Evolutionary conservation across 78 protist genomes (phyloP).

Genomic region (Dictyostelium capitatum): DNA sequence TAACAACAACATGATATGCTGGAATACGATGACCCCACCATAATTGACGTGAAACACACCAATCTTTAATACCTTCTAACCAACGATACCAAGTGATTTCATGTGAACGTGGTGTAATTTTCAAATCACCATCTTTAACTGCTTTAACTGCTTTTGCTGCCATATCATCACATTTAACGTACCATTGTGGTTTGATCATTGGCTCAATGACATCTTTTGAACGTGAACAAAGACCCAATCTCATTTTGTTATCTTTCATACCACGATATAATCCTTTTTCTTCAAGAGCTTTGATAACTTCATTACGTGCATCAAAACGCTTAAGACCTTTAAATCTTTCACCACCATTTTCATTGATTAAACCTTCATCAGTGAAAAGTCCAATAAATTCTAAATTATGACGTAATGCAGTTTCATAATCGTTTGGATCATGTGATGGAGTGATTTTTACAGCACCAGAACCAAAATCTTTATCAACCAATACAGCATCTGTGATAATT

Average conservation of each 20-base stretch:
- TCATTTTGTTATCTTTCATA: conserved; percentile 84
- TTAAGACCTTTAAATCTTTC: conserved; percentile 38
- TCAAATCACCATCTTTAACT: conserved; percentile 80
- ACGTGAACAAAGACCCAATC: conserved; percentile 85
- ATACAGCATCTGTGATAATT: conserved; percentile 91
- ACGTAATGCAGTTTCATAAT: conserved; percentile 95
- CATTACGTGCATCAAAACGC: conserved; percentile 90
- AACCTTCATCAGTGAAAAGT: conserved; percentile 93
- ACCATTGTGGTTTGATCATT: conserved; percentile 97
- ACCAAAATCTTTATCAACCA: conserved; percentile 96
- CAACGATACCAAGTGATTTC: conserved; percentile 69
- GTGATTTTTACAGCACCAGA: conserved; percentile 93
- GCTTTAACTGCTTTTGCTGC: conserved; percentile 64
- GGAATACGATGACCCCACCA: conserved; percentile 99
- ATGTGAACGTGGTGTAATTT: conserved; percentile 84
- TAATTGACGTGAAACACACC: conserved; percentile 99
- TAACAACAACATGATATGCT: conserved; percentile 89
- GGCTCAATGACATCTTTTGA: conserved; percentile 96
- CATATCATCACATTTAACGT: conserved; percentile 83
- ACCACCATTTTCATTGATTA: conserved; percentile 68
- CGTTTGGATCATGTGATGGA: conserved; percentile 99
- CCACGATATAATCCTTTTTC: conserved; percentile 76
- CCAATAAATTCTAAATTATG: conserved; percentile 91
- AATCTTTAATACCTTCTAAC: conserved; percentile 90
- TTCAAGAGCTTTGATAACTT: conserved; percentile 81